Conservation (phyloP, 176 grass and related monocot genomes). For the Bothriochloa decipiens region DNA sequence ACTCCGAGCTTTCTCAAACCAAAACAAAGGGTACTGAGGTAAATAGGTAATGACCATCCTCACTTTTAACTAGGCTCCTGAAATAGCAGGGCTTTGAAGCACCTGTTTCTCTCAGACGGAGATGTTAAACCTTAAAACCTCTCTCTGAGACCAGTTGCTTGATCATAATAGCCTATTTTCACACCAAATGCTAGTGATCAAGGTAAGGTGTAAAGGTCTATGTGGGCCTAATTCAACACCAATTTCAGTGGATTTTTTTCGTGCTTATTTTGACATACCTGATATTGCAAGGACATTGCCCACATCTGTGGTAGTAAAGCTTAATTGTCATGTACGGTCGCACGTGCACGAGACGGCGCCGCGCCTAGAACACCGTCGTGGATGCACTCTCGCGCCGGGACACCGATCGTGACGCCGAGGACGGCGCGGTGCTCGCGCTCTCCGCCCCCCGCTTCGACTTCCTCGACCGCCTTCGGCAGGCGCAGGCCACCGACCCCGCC, state of each 20-base stretch:
- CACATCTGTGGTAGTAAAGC: constrained; percentile 85
- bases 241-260: constrained; percentile 12
- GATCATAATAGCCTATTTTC: not conserved
- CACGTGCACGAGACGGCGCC: too few relatives aligned
- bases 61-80: not conserved
- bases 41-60: not conserved
- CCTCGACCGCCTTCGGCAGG: too few relatives aligned
- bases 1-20: not conserved
- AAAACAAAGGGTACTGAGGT: not conserved
- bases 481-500: too few relatives aligned
- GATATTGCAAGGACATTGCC: constrained; percentile 77
- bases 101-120: not conserved
- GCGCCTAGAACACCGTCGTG: too few relatives aligned
- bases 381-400: too few relatives aligned
- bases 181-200: not conserved
- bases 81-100: not conserved
- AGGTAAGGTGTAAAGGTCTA: not conserved
- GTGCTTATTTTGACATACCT: constrained; percentile 49
- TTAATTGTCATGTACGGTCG: too few relatives aligned
- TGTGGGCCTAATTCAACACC: constrained; percentile 1
- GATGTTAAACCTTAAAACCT: not conserved
- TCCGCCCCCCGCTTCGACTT: too few relatives aligned
- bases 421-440: too few relatives aligned
- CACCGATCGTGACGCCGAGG: too few relatives aligned
- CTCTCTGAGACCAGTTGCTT: not conserved